Evolutionary conservation across 306 rosid genomes (phyloP).

Genomic region (Pterocarpus macrocarpus): DNA sequence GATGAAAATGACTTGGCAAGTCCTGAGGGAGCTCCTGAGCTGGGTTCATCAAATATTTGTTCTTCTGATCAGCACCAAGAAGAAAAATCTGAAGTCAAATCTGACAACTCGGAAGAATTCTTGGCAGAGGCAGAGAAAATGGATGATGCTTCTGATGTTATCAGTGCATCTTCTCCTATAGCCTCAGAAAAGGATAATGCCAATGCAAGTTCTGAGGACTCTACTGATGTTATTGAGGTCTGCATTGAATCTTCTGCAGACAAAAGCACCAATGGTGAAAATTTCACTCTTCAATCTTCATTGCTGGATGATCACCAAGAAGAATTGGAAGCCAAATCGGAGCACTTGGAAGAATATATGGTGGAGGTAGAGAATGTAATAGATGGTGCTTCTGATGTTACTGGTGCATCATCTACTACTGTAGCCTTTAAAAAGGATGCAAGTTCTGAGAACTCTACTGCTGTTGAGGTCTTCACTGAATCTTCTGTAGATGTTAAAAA

Average conservation of each 20-base stretch:
- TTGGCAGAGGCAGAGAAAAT: neutral
- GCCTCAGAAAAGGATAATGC: neutral
- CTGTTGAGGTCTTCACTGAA: neutral
- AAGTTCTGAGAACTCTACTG: neutral
- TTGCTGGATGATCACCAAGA: neutral
- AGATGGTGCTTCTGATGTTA: neutral
- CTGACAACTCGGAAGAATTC: neutral
- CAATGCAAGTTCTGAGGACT: slow-evolving; percentile 10
- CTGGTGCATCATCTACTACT: neutral
- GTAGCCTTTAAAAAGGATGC: neutral
- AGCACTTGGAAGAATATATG: neutral
- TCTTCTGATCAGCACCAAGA: neutral
- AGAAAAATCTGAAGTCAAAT: neutral
- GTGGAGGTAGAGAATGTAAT: neutral
- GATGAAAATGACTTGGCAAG: neutral
- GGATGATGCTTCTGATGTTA: neutral
- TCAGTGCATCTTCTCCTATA: neutral
- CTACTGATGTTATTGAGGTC: slow-evolving; percentile 8
- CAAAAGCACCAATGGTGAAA: no score
- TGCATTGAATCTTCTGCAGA: slow-evolving; percentile 5
- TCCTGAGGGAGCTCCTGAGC: slow-evolving; percentile 20
- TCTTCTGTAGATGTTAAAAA: neutral
- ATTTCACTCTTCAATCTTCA: neutral
- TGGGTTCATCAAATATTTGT: neutral
- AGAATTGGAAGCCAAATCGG: neutral